Conservation (phyloP, 2,329 filamentous ascomycete species). For the Fusarium sp. region DNA sequence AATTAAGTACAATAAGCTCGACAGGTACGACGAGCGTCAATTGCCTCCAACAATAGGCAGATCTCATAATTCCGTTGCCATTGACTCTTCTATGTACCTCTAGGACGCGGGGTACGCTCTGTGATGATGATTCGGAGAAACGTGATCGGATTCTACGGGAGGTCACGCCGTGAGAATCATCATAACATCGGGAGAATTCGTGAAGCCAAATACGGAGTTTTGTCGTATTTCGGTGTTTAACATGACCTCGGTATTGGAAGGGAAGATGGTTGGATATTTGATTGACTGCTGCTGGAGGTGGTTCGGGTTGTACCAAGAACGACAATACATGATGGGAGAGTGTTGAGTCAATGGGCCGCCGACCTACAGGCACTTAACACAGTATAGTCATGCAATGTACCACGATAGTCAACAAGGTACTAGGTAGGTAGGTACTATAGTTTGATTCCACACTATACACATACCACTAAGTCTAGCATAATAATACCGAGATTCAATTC, state of each 20-base stretch:
- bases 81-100: not conserved
- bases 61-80: not conserved
- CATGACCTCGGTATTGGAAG: not conserved
- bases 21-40: accelerated
- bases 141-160: constrained; percentile 33
- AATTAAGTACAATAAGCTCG: not conserved
- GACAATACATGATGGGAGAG: not conserved
- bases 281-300: not conserved
- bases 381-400: not conserved
- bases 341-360: not conserved
- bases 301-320: constrained; percentile 8
- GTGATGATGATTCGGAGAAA: constrained; percentile 14
- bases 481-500: not conserved
- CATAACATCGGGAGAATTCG: constrained; percentile 20
- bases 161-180: constrained; percentile 4
- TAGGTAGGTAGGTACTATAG: too few relatives aligned
- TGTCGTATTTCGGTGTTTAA: constrained; percentile 28
- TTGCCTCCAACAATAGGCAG: too few relatives aligned
- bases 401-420: not conserved
- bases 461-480: too few relatives aligned
- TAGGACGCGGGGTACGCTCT: not conserved
- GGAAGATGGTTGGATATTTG: not conserved
- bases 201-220: constrained; percentile 20
- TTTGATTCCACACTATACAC: not conserved
- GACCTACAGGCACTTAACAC: not conserved